Evolutionary conservation across 2,329 filamentous ascomycete species (phyloP), one percentile per base, ranked within the genome.

Genomic region (Aspergillus sclerotialis): DNA sequence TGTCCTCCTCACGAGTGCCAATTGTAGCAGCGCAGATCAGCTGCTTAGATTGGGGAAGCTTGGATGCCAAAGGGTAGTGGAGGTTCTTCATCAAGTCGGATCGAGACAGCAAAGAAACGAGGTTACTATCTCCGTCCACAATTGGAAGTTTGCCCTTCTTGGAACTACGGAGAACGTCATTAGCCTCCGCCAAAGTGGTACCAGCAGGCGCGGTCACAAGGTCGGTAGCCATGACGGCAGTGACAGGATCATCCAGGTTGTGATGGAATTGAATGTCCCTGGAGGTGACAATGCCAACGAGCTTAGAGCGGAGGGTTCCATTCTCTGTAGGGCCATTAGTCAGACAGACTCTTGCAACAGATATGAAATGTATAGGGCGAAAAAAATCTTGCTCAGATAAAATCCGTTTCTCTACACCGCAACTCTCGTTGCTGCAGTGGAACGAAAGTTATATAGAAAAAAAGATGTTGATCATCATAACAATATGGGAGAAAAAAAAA

Each of bases 391-490:
- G 49, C 45, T 76, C 72, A 76, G 68, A 65, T 62, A 60, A 64
- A 63, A 63, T 64, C 57, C 56, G 58, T 68, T 67, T 73, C 67
- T 94, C 88, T 86, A 77, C 88, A 94, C 72, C 75, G 86, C 84
- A 76, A 76, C 60, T 80, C 70, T 75, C 75, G 81, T 84, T 83
- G 78, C 82, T 93, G 76, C 86, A 87, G 92, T 90, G 90, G 92
- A 98, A 98, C 92, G 92, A 98, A 98, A 98, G 92, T 96, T 96
- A 95, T 84, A 78, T 70, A 61, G 55, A n/a, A n/a, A 56, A 69
- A 68, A 72, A 64, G 64, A 76, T 74, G 72, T 37, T 65, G 61
- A 78, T 73, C 76, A 74, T 86, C 92, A 94, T 94, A 49, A 39
- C 50, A 55, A 38, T 36, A 43, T 46, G 28, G 16, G 40, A 35